Percentiles rank a stretch among this genome's conserved stretches.
These are phyloP conservation scores for Pontederia crassipes DNA, from an alignment of 176 grass and related monocot genomes.

Conservation along the genomic window DNA sequence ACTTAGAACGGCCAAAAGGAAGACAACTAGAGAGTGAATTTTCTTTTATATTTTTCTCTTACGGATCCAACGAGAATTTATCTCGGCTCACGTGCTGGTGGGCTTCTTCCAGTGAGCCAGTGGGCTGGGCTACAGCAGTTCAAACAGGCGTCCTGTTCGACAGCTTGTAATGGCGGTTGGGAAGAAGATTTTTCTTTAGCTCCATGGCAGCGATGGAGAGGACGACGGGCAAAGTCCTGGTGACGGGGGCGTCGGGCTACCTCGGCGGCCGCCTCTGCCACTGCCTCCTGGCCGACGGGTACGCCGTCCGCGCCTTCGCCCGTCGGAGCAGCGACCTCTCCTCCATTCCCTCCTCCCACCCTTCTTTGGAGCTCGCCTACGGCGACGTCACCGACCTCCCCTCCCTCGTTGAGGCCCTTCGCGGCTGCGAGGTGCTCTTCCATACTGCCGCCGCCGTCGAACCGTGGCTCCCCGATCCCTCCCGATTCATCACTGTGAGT, in stretches of 20 bases:
- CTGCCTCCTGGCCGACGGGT: slow-evolving; percentile 42
- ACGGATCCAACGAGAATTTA: no score
- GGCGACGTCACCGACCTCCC: slow-evolving; percentile 66
- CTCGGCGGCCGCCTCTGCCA: slow-evolving; percentile 56
- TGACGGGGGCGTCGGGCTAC: slow-evolving; percentile 78
- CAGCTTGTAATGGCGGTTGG: no score
- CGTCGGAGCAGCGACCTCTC: slow-evolving; percentile 55
- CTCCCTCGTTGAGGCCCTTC: slow-evolving; percentile 55
- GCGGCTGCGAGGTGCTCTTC: slow-evolving; percentile 53
- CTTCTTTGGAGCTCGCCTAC: slow-evolving; percentile 41
- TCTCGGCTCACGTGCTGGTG: no score
- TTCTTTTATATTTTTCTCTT: no score
- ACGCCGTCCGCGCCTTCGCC: slow-evolving; percentile 59
- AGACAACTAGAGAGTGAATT: no score
- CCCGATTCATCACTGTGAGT: slow-evolving; percentile 41
- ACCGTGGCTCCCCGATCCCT: slow-evolving; percentile 80
- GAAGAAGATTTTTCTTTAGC: no score
- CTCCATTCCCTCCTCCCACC: slow-evolving; percentile 13
- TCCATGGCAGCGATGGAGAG: no score
- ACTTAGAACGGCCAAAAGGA: no score
- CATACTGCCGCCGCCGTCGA: slow-evolving; percentile 71
- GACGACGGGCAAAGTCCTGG: slow-evolving; percentile 41
- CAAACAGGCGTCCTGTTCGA: no score
- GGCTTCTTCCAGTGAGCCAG: no score
- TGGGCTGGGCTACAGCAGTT: no score